Conservation (phyloP, 1,284 basidiomycete genomes). For the Cryptococcus sp. region DNA sequence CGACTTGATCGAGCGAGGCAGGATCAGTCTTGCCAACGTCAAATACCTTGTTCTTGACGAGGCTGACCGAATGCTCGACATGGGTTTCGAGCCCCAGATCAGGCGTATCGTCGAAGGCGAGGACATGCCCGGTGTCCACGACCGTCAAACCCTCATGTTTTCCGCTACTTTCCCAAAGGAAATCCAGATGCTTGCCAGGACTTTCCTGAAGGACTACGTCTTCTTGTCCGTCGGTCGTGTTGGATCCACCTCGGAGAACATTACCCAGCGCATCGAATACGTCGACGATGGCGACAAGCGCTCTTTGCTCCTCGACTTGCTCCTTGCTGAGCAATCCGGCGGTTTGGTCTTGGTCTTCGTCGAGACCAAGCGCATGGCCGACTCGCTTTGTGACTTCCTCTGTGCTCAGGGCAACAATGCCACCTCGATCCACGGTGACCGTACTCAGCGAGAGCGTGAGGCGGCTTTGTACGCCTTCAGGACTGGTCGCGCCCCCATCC, state of each 20-base stretch:
- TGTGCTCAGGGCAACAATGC: slow-evolving; percentile 80
- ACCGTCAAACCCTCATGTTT: slow-evolving; percentile 99
- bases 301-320: slow-evolving; percentile 91
- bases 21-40: slow-evolving; percentile 94
- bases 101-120: slow-evolving; percentile 96
- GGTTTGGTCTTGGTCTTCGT: slow-evolving; percentile 96
- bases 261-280: slow-evolving; percentile 98
- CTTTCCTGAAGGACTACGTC: slow-evolving; percentile 92
- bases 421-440: slow-evolving; percentile 97
- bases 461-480: slow-evolving; percentile 94
- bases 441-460: slow-evolving; percentile 97
- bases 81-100: slow-evolving; percentile 99
- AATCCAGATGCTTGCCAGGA: slow-evolving; percentile 94
- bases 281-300: slow-evolving; percentile 98
- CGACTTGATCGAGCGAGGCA: slow-evolving; percentile 96
- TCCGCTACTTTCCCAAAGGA: slow-evolving; percentile 99
- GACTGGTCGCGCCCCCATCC: slow-evolving; percentile 88
- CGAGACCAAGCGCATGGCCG: slow-evolving; percentile 99
- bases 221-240: slow-evolving; percentile 99
- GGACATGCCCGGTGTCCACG: slow-evolving; percentile 91
- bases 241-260: slow-evolving; percentile 98
- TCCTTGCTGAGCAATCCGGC: slow-evolving; percentile 71
- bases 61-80: slow-evolving; percentile 99
- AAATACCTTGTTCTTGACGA: slow-evolving; percentile 98
- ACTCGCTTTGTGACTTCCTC: slow-evolving; percentile 96